Evolutionary conservation across 306 rosid genomes (phyloP).

Genomic region (Ammopiptanthus mongolicus): DNA sequence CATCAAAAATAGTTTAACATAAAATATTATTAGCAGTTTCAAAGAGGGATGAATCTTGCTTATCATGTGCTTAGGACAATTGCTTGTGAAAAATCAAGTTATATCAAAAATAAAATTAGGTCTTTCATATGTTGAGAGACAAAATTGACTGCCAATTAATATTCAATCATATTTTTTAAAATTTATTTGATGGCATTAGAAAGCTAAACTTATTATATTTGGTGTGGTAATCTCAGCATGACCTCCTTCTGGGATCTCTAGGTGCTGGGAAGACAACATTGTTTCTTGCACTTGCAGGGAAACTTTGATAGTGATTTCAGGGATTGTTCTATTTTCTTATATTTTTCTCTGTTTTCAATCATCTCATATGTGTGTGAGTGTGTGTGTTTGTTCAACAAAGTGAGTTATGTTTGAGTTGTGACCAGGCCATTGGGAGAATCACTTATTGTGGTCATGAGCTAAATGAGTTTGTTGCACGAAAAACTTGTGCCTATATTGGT

Average conservation of each 20-base stretch:
- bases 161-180: no score
- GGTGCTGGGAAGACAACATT: constrained; percentile 76
- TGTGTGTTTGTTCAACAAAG: not conserved
- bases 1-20: no score
- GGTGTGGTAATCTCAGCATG: constrained; percentile 40
- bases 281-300: constrained; percentile 68
- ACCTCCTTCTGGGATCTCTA: constrained; percentile 88
- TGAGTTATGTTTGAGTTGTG: not conserved
- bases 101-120: no score
- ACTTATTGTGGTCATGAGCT: constrained; percentile 79
- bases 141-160: no score
- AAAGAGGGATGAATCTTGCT: no score
- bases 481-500: constrained; percentile 41
- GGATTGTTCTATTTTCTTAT: constrained; percentile 28
- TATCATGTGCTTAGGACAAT: no score
- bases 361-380: not conserved
- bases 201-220: not conserved
- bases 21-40: no score
- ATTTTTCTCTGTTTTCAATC: not conserved
- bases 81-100: no score
- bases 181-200: no score
- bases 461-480: constrained; percentile 50
- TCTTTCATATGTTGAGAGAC: no score
- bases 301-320: constrained; percentile 55
- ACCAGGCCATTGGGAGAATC: constrained; percentile 60